Base-by-base conservation (phyloP, 768 basidiomycete genomes). In the Auricularia heimuer region DNA sequence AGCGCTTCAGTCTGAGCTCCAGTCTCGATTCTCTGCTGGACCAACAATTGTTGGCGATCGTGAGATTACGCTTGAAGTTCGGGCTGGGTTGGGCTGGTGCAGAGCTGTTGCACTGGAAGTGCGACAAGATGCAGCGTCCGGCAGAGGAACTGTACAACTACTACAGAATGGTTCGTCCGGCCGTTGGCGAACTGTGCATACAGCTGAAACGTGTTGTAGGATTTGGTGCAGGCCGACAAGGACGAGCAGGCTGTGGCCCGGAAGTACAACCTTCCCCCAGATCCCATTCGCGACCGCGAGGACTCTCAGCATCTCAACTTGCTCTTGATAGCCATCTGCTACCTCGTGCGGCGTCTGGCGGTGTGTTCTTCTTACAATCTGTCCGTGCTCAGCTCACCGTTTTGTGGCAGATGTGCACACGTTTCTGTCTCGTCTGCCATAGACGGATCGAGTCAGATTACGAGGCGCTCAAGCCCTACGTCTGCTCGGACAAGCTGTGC, bases 391-490 rank as follows among this genome's bases (percentile, higher is more conserved):
- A 37, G 54, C 4, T 62, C 24, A n/a, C 29, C 29, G 0, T 56
- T 33, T 44, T 35, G 63, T 45, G 10, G 24, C 66, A 88, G 85
- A 77, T 89, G 24, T 89, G 86, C 68, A 83, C 85, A 0, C 78
- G 83, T 24, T 88, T 83, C 73, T 90, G 89, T 68, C 78, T 87
- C n/a, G 85, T 88, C n/a, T 89, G 89, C 73, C 87, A 88, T 69
- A 82, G 82, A 68, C 81, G 79, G 47, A 60, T 87, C 36, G 69
- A 77, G 10, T 77, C 75, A 8, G 77, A 81, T 47, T 83, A 81
- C 65, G 83, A 84, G 67, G 82, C 84, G 1, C 80, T 89, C 66
- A 87, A 88, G 71, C 89, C 89, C 1, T 90, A 88, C 70, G 87
- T 90, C 33, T 90, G 88, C 71, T 79, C 82, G 64, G 79, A 79